These are phyloP conservation scores for Capronia epimyces DNA, from an alignment of 2,329 filamentous ascomycete genomes.

Conservation along the genomic window DNA sequence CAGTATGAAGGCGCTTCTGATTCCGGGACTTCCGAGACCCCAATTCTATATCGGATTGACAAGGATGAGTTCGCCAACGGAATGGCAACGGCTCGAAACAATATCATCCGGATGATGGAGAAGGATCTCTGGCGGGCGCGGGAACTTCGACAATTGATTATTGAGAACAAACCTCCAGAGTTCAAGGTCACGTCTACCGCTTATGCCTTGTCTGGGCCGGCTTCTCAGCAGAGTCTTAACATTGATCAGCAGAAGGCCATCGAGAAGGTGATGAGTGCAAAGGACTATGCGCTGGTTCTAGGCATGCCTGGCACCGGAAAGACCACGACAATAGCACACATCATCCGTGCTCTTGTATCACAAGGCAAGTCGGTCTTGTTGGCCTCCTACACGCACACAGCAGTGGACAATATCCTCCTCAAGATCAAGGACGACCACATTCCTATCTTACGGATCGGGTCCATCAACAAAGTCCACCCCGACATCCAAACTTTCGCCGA, in stretches of 20 bases:
- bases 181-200: slow-evolving; percentile 65
- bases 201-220: slow-evolving; percentile 53
- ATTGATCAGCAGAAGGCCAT: slow-evolving; percentile 81
- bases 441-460: slow-evolving; percentile 77
- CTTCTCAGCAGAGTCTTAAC: slow-evolving; percentile 64
- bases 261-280: slow-evolving; percentile 89
- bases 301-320: slow-evolving; percentile 99
- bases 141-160: slow-evolving; percentile 70
- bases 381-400: slow-evolving; percentile 94
- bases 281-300: slow-evolving; percentile 92
- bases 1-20: slow-evolving; percentile 36
- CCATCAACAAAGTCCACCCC: slow-evolving; percentile 76
- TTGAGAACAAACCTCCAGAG: slow-evolving; percentile 66
- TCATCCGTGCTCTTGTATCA: slow-evolving; percentile 81
- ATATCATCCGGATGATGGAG: slow-evolving; percentile 87
- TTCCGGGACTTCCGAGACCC: slow-evolving; percentile 24
- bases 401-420: slow-evolving; percentile 94
- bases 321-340: slow-evolving; percentile 95
- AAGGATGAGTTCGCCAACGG: slow-evolving; percentile 98
- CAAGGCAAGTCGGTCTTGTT: slow-evolving; percentile 89
- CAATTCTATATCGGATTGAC: slow-evolving; percentile 72
- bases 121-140: slow-evolving; percentile 65
- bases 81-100: slow-evolving; percentile 91
- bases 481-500: slow-evolving; percentile 82
- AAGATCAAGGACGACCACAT: slow-evolving; percentile 78